These are phyloP conservation scores for Elsinoe necatrix DNA, from an alignment of 2,329 filamentous ascomycete species.

Conservation along the genomic window DNA sequence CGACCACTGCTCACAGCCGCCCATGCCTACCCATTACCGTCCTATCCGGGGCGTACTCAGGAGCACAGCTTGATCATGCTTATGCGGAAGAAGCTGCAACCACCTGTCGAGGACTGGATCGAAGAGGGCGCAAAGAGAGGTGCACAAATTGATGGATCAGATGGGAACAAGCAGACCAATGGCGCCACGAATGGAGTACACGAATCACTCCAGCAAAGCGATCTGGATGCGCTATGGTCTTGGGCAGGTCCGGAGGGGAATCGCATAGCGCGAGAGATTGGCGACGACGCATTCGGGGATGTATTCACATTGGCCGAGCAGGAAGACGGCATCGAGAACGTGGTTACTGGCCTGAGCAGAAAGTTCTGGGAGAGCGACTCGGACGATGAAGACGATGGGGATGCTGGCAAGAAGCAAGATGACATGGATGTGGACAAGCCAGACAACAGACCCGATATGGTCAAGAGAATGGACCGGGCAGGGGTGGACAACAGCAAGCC, in stretches of 20 bases:
- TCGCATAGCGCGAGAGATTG: conserved; percentile 35
- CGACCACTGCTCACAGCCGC: conserved; percentile 59
- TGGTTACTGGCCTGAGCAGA: conserved; percentile 61
- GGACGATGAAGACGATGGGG: conserved; percentile 39
- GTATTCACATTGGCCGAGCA: conserved; percentile 66
- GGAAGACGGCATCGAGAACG: conserved; percentile 56
- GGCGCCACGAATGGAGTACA: conserved; percentile 13
- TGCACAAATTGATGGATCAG: conserved; percentile 5
- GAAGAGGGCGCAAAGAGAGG: conserved; percentile 34
- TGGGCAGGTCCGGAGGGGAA: conserved; percentile 45
- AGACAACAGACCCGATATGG: conserved; percentile 26
- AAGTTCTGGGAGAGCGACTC: conserved; percentile 29
- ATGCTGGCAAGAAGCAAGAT: conserved; percentile 37
- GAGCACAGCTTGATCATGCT: conserved; percentile 53
- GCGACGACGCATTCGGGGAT: conserved; percentile 45
- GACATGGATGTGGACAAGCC: conserved; percentile 44
- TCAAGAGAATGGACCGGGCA: conserved; percentile 19
- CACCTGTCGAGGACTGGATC: conserved; percentile 65
- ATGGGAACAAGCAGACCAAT: conserved; percentile 19
- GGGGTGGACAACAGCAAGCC: conserved; percentile 23
- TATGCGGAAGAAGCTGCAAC: conserved; percentile 75
- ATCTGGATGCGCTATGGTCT: conserved; percentile 53
- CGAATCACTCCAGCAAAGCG: conserved; percentile 34
- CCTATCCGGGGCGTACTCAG: conserved; percentile 58
- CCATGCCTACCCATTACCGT: conserved; percentile 66